These are phyloP conservation scores for Corylus avellana DNA, from an alignment of 306 rosid genomes.

Conservation along the genomic window DNA sequence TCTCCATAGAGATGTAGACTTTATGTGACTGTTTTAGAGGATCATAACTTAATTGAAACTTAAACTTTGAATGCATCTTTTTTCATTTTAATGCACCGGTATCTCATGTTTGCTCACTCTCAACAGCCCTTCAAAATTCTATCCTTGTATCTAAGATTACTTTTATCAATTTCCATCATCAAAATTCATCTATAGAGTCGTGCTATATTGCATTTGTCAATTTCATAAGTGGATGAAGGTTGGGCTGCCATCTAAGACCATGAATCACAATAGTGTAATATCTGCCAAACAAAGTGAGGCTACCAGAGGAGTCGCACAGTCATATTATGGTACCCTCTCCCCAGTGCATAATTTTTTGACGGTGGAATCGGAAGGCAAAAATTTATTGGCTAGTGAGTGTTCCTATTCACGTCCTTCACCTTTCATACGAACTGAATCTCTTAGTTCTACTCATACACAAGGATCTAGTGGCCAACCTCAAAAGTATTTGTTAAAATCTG, in stretches of 20 bases:
- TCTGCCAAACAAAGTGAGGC: slow-evolving; percentile 22
- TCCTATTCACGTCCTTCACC: slow-evolving; percentile 32
- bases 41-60: background rate
- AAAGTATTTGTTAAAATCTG: slow-evolving; percentile 13
- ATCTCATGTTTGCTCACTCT: background rate
- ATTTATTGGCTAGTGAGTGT: slow-evolving; percentile 22
- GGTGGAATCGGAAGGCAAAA: slow-evolving; percentile 31
- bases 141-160: slow-evolving; percentile 6
- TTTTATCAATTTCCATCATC: background rate
- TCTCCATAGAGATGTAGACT: background rate
- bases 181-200: background rate
- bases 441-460: slow-evolving; percentile 14
- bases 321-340: slow-evolving; percentile 27
- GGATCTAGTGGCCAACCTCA: slow-evolving; percentile 23
- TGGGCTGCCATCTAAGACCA: slow-evolving; percentile 20
- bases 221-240: slow-evolving; percentile 22
- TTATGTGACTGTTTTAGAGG: background rate
- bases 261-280: slow-evolving; percentile 29
- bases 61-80: too few species aligned
- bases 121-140: background rate
- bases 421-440: slow-evolving; percentile 30
- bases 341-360: slow-evolving; percentile 27
- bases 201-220: background rate
- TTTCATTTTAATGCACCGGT: background rate
- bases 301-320: slow-evolving; percentile 19